phyloP scores from a whole-genome alignment of 2,329 filamentous ascomycete genomes.

The Verticillium isaacii region DNA sequence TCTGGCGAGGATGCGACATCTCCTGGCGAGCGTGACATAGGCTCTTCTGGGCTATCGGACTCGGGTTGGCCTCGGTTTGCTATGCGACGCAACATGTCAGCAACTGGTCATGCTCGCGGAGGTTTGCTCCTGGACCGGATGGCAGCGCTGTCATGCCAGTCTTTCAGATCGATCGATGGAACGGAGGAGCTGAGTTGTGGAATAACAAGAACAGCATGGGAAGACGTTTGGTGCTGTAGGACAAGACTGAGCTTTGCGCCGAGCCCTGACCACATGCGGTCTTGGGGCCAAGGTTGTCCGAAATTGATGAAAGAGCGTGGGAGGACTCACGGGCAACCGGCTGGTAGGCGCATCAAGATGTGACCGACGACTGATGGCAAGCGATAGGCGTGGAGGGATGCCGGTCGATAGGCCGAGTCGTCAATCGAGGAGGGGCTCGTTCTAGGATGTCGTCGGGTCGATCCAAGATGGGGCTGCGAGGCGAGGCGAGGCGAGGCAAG shows the following conservation, averaged over 20 bases:
- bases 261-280: not conserved
- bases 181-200: not conserved
- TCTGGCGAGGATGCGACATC: conserved; percentile 53
- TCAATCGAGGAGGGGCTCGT: not conserved
- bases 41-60: conserved; percentile 26
- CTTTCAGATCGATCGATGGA: not conserved
- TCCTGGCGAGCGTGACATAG: conserved; percentile 58
- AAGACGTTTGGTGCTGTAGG: not conserved
- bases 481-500: not conserved
- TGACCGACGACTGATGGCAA: not conserved
- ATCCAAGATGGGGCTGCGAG: not conserved
- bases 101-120: not conserved
- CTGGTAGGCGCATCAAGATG: not conserved
- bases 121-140: not conserved
- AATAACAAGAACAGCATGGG: not conserved
- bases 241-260: not conserved
- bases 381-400: not conserved
- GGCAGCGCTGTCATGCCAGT: not conserved
- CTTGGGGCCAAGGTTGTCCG: not conserved
- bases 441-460: not conserved
- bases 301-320: not conserved
- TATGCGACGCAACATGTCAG: conserved; percentile 13
- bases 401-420: not conserved
- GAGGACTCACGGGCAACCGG: not conserved
- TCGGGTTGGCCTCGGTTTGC: conserved; percentile 3